Conservation (phyloP, 768 basidiomycete species). For the Tylopilus cervinicoccineus region DNA sequence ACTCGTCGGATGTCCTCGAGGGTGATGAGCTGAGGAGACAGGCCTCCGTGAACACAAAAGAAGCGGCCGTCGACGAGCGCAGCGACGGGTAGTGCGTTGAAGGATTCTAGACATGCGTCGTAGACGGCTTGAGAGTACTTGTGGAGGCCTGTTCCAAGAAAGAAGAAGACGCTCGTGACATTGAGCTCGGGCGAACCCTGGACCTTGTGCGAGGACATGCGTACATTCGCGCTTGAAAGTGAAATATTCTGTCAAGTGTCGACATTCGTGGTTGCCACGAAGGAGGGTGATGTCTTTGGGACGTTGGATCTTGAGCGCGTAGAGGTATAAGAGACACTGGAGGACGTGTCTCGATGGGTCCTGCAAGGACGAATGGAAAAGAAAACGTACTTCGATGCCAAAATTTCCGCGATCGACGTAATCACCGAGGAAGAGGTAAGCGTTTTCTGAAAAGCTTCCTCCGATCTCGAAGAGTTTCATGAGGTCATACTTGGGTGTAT, state of each 20-base stretch:
- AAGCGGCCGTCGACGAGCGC: constrained; percentile 94
- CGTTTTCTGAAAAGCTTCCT: constrained; percentile 76
- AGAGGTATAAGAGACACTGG: constrained; percentile 89
- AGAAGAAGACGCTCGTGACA: constrained; percentile 6
- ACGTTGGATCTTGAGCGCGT: constrained; percentile 87
- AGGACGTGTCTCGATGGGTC: neutral
- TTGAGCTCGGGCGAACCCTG: constrained; percentile 6
- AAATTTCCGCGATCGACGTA: constrained; percentile 98
- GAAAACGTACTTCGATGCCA: constrained; percentile 59
- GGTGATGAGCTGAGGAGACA: constrained; percentile 80
- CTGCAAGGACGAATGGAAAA: neutral
- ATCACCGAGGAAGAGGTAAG: constrained; percentile 93
- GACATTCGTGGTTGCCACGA: constrained; percentile 96
- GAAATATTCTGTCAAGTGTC: constrained; percentile 95
- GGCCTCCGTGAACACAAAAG: constrained; percentile 96
- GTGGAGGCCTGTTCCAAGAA: constrained; percentile 22
- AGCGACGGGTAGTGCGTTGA: constrained; percentile 85
- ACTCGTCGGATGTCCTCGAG: constrained; percentile 73
- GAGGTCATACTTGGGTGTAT: constrained; percentile 83
- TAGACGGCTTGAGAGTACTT: constrained; percentile 54
- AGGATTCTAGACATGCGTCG: constrained; percentile 88
- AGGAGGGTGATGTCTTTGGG: constrained; percentile 80
- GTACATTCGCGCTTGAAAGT: constrained; percentile 97
- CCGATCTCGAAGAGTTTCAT: constrained; percentile 98
- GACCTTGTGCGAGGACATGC: constrained; percentile 24